Conservation (phyloP, 164 flowering plant species). For the Nymphaea colorata region DNA sequence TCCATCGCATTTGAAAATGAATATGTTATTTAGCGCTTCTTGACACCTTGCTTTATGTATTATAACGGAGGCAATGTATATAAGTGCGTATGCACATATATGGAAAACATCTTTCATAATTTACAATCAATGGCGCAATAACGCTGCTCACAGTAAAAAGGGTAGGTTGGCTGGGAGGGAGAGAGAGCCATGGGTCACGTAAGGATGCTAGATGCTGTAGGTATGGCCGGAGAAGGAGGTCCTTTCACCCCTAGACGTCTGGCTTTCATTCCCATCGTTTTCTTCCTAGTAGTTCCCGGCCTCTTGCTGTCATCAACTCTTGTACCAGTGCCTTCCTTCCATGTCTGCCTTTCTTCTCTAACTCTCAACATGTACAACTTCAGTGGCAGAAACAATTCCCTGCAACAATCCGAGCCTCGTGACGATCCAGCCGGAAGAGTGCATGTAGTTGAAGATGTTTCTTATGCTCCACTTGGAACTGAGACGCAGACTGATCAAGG, state of each 20-base stretch:
- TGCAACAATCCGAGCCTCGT: not conserved
- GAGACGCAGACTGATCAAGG: not conserved
- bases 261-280: constrained; percentile 3
- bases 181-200: not conserved
- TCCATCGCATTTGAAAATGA: too few relatives aligned
- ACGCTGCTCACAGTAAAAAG: not conserved
- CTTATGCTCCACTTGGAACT: not conserved
- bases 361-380: constrained; percentile 67
- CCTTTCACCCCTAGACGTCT: not conserved
- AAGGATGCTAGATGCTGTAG: not conserved
- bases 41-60: too few relatives aligned
- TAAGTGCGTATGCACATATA: too few relatives aligned
- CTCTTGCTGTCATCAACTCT: constrained; percentile 55
- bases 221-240: not conserved
- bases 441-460: not conserved
- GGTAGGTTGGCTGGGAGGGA: not conserved
- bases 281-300: constrained; percentile 27
- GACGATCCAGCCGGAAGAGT: not conserved
- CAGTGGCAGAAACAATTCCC: constrained; percentile 35
- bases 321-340: constrained; percentile 48
- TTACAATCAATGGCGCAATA: too few relatives aligned
- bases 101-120: too few relatives aligned
- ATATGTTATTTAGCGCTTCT: too few relatives aligned
- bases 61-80: too few relatives aligned
- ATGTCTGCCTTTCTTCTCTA: constrained; percentile 53